Evolutionary conservation across 495 filamentous ascomycete genomes (phyloP).

Genomic region (Neurospora discreta): DNA sequence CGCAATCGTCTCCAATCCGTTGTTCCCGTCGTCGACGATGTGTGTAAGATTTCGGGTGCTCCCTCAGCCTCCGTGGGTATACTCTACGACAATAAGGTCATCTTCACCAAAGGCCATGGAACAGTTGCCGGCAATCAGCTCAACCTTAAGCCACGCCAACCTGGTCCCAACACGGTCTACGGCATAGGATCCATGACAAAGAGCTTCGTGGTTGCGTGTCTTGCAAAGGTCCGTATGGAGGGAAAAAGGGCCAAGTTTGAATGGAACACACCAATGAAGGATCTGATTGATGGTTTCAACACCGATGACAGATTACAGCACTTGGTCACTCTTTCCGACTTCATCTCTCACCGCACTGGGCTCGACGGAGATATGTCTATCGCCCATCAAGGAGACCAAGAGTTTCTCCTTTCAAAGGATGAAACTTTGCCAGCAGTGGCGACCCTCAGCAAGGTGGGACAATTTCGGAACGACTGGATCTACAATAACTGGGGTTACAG

Average conservation of each 20-base stretch:
- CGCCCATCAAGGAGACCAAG: background rate
- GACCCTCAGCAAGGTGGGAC: background rate
- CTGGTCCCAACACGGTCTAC: slow-evolving; percentile 3
- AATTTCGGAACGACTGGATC: slow-evolving; percentile 6
- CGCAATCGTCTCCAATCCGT: background rate
- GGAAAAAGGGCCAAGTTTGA: background rate
- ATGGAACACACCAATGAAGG: background rate
- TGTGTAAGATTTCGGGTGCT: background rate
- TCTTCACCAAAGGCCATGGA: background rate
- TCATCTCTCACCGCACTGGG: slow-evolving; percentile 4
- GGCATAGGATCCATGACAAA: slow-evolving; percentile 6
- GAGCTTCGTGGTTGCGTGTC: background rate
- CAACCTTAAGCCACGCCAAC: background rate
- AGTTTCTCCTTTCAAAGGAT: background rate
- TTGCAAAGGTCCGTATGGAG: background rate
- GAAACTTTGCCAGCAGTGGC: background rate
- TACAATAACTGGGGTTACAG: slow-evolving; percentile 20
- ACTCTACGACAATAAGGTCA: background rate
- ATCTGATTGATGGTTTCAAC: slow-evolving; percentile 1
- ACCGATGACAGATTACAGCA: background rate
- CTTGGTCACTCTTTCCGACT: background rate
- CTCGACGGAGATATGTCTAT: background rate
- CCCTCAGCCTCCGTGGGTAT: background rate
- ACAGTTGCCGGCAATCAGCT: background rate
- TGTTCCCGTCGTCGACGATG: background rate